phyloP scores from a whole-genome alignment of 2,329 filamentous ascomycete species.

The Macrophomina phaseolina region DNA sequence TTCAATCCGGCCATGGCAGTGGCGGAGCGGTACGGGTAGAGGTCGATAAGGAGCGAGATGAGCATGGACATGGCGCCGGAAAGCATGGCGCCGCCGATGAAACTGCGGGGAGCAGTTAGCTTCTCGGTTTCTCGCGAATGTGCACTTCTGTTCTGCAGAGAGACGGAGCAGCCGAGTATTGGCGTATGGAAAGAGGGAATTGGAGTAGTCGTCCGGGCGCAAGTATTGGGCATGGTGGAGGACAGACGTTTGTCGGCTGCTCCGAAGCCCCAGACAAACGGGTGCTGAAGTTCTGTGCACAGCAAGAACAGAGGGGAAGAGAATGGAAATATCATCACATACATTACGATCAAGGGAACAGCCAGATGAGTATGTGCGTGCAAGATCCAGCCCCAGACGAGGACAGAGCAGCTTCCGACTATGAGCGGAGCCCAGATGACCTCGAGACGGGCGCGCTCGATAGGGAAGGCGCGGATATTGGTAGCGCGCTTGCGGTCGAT shows the following conservation, averaged over 20 bases:
- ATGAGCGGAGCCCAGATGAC: conserved; percentile 46
- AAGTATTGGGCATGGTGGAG: too few species aligned
- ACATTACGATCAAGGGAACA: background rate
- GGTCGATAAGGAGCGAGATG: conserved; percentile 53
- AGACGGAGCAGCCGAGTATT: too few species aligned
- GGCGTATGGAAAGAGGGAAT: too few species aligned
- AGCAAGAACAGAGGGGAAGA: background rate
- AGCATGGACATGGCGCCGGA: conserved; percentile 58
- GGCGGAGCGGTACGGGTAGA: conserved; percentile 47
- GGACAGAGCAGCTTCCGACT: conserved; percentile 38
- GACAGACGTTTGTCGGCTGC: too few species aligned
- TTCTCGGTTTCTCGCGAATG: too few species aligned
- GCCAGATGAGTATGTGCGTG: conserved; percentile 42
- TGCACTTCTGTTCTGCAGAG: too few species aligned
- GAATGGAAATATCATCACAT: background rate
- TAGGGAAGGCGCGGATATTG: conserved; percentile 58
- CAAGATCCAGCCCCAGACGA: conserved; percentile 52
- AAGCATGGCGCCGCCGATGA: conserved; percentile 59
- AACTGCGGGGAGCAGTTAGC: conserved; percentile 21
- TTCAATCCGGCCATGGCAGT: conserved; percentile 49
- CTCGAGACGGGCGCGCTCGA: conserved; percentile 53
- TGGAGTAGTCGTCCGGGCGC: too few species aligned
- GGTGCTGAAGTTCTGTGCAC: too few species aligned
- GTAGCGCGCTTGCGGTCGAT: conserved; percentile 65
- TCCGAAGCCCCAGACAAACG: too few species aligned